A percentile compares a stretch with the other conserved stretches of the same genome.
Evolutionary conservation across 2,329 filamentous ascomycete genomes (phyloP).

Genomic region (Coniochaeta prunicola): DNA sequence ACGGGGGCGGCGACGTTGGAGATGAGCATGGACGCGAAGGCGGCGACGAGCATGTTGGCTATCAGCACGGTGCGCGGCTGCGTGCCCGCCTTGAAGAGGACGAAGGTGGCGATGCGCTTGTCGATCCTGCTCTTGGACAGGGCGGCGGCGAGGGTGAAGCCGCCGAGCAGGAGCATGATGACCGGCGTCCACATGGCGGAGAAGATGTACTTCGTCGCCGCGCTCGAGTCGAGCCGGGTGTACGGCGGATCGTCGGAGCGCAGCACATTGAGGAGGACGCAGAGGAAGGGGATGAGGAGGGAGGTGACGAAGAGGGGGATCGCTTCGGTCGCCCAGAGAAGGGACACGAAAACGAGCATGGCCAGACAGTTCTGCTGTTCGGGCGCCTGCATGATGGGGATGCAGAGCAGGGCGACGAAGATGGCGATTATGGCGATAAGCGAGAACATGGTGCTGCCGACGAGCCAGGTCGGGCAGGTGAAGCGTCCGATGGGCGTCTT

Average conservation of each 20-base stretch:
- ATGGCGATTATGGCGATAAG: slow-evolving; percentile 63
- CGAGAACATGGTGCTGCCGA: slow-evolving; percentile 74
- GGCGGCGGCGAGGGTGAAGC: slow-evolving; percentile 91
- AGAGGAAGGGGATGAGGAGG: slow-evolving; percentile 85
- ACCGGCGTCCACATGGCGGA: slow-evolving; percentile 98
- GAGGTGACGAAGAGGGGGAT: slow-evolving; percentile 97
- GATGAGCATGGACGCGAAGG: slow-evolving; percentile 98
- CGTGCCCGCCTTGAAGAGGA: slow-evolving; percentile 92
- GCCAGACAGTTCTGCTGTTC: slow-evolving; percentile 97
- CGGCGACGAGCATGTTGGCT: slow-evolving; percentile 98
- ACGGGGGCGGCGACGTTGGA: slow-evolving; percentile 97
- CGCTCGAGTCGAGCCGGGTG: slow-evolving; percentile 66
- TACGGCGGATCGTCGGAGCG: slow-evolving; percentile 64
- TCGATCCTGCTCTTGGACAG: slow-evolving; percentile 97
- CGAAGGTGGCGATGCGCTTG: slow-evolving; percentile 92
- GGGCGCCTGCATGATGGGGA: slow-evolving; percentile 76
- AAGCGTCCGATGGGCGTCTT: slow-evolving; percentile 74
- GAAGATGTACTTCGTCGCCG: slow-evolving; percentile 79
- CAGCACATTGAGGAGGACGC: slow-evolving; percentile 79
- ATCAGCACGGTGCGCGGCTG: slow-evolving; percentile 81
- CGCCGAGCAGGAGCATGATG: slow-evolving; percentile 94
- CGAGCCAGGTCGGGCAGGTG: slow-evolving; percentile 70
- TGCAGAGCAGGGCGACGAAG: slow-evolving; percentile 65
- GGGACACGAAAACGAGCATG: slow-evolving; percentile 85
- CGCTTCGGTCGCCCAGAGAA: slow-evolving; percentile 95